Evolutionary conservation across 1,284 basidiomycete species (phyloP), one percentile per base, ranked within the genome.

Genomic region (Irpex sp.): DNA sequence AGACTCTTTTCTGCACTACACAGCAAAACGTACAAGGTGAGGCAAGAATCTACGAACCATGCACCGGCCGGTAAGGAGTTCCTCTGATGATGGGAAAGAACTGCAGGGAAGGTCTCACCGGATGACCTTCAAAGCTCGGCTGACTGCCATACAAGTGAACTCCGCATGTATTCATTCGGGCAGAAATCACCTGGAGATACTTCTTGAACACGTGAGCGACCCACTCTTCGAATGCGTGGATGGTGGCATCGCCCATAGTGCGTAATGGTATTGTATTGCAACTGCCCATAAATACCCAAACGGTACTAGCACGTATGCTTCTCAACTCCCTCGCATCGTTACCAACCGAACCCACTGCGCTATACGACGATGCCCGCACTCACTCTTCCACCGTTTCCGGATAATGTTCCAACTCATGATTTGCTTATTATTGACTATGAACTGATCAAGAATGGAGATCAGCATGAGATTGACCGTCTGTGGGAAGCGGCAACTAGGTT

Each of bases 371-470:
- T 50, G 49, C 49, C 49, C 11, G 49, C 49, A 19, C 49, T 50
- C 49, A 50, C 49, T n/a, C 54, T 37, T 56, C 61, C 61, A 7
- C 56, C 61, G 21, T 61, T 61, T 35, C 61, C 61, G 11, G 55
- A 57, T 15, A 56, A 61, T 47, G 61, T 61, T 17, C 61, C 61
- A 15, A 58, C 61, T 4, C 43, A 50, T 49, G 54, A 55, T 17
- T 57, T 61, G 9, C 61, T 61, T 43, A 49, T 61, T n/a, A 37
- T 61, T 31, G 61, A 61, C 56, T 61, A 61, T 46, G 55, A 61
- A 36, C 56, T 61, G 31, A 39, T 61, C 46, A 57, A 51, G 47
- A 15, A 19, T n/a, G 56, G 56, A 15, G 56, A 61, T 35, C 8
- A 57, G 31, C 33, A 5, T 11, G 61, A 61, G 49, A 58, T 36